Conservation (phyloP, 768 basidiomycete species). For the Cystofilobasidium ferigula region DNA sequence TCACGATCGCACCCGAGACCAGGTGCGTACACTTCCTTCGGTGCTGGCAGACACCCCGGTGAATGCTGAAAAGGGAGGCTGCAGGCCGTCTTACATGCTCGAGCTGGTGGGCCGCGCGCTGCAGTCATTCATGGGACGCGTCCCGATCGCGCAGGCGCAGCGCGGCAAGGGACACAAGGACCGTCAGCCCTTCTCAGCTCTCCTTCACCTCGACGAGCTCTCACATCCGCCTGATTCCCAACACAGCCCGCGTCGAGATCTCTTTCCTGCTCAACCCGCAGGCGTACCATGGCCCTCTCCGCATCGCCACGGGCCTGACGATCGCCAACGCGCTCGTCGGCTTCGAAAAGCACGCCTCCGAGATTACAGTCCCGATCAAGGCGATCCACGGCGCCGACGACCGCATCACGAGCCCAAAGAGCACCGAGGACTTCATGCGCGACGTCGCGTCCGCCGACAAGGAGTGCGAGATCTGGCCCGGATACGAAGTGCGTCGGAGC, state of each 20-base stretch:
- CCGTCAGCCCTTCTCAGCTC: not conserved
- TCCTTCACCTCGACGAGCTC: not conserved
- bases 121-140: constrained; percentile 10
- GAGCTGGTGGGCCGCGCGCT: constrained; percentile 10
- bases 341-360: not conserved
- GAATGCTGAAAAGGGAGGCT: no score
- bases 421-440: constrained; percentile 7
- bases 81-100: constrained; percentile 9
- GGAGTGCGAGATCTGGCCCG: constrained; percentile 20
- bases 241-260: constrained; percentile 18
- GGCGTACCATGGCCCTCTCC: constrained; percentile 21
- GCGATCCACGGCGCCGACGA: constrained; percentile 15
- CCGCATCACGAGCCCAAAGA: constrained; percentile 16
- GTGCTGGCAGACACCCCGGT: no score
- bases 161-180: constrained; percentile 17
- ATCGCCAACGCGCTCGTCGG: not conserved
- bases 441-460: constrained; percentile 6
- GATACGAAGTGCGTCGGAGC: constrained; percentile 13
- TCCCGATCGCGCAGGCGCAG: constrained; percentile 19
- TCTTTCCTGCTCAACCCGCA: constrained; percentile 22
- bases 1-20: not conserved
- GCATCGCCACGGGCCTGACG: constrained; percentile 18
- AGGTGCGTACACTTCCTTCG: not conserved
- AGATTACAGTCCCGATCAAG: constrained; percentile 8
- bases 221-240: not conserved